These are phyloP conservation scores for Buddleja alternifolia DNA, from an alignment of 257 asterid species.

Conservation along the genomic window DNA sequence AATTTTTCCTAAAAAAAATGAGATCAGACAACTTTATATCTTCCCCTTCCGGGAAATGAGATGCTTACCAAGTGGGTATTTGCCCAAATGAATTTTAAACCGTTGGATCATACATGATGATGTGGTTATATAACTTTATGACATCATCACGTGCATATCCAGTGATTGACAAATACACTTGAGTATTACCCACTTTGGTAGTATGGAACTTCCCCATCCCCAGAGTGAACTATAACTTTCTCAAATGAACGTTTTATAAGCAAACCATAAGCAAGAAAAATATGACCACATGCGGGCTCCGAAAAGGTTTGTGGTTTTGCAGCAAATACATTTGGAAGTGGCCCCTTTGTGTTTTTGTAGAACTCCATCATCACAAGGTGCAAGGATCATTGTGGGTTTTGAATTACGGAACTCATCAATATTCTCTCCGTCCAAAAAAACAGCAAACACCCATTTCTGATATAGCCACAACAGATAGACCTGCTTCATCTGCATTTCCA, in stretches of 20 bases:
- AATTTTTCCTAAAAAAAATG: too few species aligned
- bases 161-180: too few species aligned
- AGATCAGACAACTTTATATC: too few species aligned
- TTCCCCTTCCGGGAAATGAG: too few species aligned
- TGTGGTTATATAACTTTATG: too few species aligned
- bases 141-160: too few species aligned
- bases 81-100: too few species aligned
- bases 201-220: too few species aligned
- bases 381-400: conserved; percentile 69
- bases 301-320: conserved; percentile 70
- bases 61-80: too few species aligned
- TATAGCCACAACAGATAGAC: conserved; percentile 78
- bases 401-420: conserved; percentile 62
- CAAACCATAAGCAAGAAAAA: conserved; percentile 81
- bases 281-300: conserved; percentile 52
- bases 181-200: too few species aligned
- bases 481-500: conserved; percentile 47
- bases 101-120: too few species aligned
- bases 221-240: conserved; percentile 72
- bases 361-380: conserved; percentile 51
- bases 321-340: conserved; percentile 65
- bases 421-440: conserved; percentile 77
- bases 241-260: conserved; percentile 79
- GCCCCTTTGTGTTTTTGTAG: conserved; percentile 58
- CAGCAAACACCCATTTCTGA: conserved; percentile 88